Evolutionary conservation across 2,329 filamentous ascomycete genomes (phyloP), one percentile per base, ranked within the genome.

Genomic region (Claviceps cyperi): DNA sequence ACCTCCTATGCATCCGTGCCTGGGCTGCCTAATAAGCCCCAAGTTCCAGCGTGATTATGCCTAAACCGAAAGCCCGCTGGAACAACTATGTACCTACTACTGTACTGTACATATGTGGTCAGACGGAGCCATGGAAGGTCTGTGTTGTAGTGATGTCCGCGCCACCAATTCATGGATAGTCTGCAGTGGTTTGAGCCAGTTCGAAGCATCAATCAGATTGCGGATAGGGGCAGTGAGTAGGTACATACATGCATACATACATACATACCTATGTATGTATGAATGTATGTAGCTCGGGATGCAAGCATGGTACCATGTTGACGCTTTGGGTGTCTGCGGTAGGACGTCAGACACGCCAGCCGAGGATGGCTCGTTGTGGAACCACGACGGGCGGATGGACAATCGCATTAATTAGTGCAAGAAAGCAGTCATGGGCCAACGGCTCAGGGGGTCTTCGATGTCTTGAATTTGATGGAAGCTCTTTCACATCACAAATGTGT

Each of bases 261-360:
- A n/a, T n/a, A n/a, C n/a, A n/a, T n/a, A n/a, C n/a, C n/a, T n/a
- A n/a, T n/a, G 21, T 22, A 22, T 3, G 21, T 15, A 21, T 5
- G 11, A 14, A 17, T 32, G 38, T 43, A 36, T 36, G 28, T 35
- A 24, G 11, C n/a, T 22, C 22, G 22, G 22, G 22, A 22, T 22
- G 44, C 32, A 47, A 47, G 40, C 40, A 43, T 24, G 40, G 40
- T 24, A 28, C 36, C 19, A 28, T 47, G 17, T 47, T 40, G 46
- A 28, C 46, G 46, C 40, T 38, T 49, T 36, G 17, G 17, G 43
- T 46, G 41, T 46, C 35, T 32, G 41, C 35, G 6, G 48, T 24
- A 50, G 41, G 47, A 40, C 32, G 19, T 43, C 43, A 50, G 36
- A 38, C 47, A 40, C 48, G 22, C 41, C 43, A 40, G 15, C 43